These are phyloP conservation scores for Stephania yunnanensis DNA, from an alignment of 164 flowering plant genomes.

Conservation along the genomic window DNA sequence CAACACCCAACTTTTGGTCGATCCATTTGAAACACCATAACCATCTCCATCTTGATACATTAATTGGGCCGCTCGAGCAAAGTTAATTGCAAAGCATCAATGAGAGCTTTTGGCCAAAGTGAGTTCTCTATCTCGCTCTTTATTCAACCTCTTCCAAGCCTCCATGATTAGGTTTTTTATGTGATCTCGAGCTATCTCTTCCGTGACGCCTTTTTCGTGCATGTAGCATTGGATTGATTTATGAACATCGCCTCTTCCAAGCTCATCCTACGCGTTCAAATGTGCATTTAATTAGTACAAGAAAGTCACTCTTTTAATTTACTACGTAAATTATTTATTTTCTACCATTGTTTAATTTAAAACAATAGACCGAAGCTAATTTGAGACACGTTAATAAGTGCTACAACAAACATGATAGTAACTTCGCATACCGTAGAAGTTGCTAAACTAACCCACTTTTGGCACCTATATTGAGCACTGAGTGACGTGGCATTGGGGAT, in stretches of 20 bases:
- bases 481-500: too few relatives aligned
- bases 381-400: too few relatives aligned
- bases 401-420: neutral
- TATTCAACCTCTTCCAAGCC: slow-evolving; percentile 34
- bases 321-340: too few relatives aligned
- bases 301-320: too few relatives aligned
- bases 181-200: slow-evolving; percentile 26
- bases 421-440: slow-evolving; percentile 30
- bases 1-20: slow-evolving; percentile 1
- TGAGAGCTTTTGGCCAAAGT: slow-evolving; percentile 19
- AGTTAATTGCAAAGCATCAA: slow-evolving; percentile 20
- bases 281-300: too few relatives aligned
- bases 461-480: too few relatives aligned
- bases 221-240: slow-evolving; percentile 30
- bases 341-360: too few relatives aligned
- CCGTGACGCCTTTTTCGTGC: slow-evolving; percentile 14
- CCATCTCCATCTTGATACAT: slow-evolving; percentile 45
- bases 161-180: slow-evolving; percentile 19
- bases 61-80: slow-evolving; percentile 33
- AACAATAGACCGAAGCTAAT: too few relatives aligned
- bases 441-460: too few relatives aligned
- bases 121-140: slow-evolving; percentile 1
- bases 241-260: slow-evolving; percentile 37
- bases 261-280: slow-evolving; percentile 20
- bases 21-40: slow-evolving; percentile 29